A percentile compares a stretch with the other conserved stretches of the same genome.
phyloP scores from a whole-genome alignment of 352 stramenopile species.

The Phytophthora kernoviae region DNA sequence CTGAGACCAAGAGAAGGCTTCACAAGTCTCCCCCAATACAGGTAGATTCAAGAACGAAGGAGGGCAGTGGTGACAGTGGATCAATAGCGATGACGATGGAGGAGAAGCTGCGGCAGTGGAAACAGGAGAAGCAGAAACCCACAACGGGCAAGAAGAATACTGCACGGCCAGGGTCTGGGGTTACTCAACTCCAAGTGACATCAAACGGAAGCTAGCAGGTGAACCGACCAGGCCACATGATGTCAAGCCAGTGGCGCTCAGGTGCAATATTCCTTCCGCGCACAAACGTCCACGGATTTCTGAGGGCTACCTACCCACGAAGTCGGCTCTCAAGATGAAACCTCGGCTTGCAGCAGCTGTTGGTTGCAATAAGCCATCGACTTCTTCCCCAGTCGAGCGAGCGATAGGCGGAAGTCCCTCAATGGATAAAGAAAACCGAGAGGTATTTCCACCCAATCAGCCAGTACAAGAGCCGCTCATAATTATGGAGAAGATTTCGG shows the following conservation, averaged over 20 bases:
- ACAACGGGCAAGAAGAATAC: background rate
- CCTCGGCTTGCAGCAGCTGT: background rate
- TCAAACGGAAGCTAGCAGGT: slow-evolving; percentile 11
- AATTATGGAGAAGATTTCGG: slow-evolving; percentile 6
- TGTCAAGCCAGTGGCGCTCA: background rate
- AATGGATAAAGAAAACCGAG: slow-evolving; percentile 20
- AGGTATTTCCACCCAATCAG: background rate
- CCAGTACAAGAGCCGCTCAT: background rate
- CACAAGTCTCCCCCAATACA: too few species aligned
- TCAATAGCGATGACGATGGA: slow-evolving; percentile 15
- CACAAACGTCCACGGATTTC: background rate
- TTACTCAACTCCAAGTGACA: background rate
- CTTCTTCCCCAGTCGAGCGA: background rate
- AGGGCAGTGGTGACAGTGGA: too few species aligned
- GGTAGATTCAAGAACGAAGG: too few species aligned
- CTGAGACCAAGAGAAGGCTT: too few species aligned
- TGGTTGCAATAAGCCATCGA: background rate
- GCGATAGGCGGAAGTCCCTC: background rate
- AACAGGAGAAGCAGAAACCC: slow-evolving; percentile 9
- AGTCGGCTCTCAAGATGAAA: background rate
- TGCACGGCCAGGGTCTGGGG: background rate
- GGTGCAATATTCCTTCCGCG: background rate
- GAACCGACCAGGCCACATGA: background rate
- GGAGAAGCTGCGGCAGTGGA: slow-evolving; percentile 25
- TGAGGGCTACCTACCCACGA: background rate